Evolutionary conservation across 1,139 yeast species (phyloP), one percentile per base, ranked within the genome.

Genomic region (Meyerozyma elateridarum): DNA sequence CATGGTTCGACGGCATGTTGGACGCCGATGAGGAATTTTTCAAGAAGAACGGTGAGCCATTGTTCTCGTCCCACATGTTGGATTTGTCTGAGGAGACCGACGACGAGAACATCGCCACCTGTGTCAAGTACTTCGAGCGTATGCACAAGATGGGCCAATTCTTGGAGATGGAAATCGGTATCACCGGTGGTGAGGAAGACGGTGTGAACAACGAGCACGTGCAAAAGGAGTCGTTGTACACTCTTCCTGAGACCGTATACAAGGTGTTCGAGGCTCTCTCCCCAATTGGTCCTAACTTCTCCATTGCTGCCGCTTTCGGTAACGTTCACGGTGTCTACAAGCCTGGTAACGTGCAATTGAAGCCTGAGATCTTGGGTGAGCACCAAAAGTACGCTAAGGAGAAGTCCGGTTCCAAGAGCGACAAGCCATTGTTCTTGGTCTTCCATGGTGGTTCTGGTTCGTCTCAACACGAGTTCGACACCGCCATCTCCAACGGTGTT

Each of bases 381-480:
- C 97, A 91, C 77, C 98, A 93, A 75, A 71, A 68, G 45, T 88
- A 80, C 70, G 88, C 85, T 46, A 70, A 76, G 67, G 67, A 80
- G 65, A 65, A 79, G 57, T 57, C 73, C 48, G 71, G 72, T 47
- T 58, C 82, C 49, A 57, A 62, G 36, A 60, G 66, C 47, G 61
- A 68, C 50, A 73, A 76, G 67, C 98, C 98, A 64, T 74, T 91
- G 60, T 93, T 80, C 84, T 79, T 91, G 56, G 99, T 91, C 49
- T 91, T 91, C 96, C 99, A 91, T 78, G 99, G 99, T 73, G 99
- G 99, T 67, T 91, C 98, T 42, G 99, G 98, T 67, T 93, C 98
- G 34, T 57, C 93, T 49, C 94, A 84, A 70, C 65, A 72, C 48
- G 98, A 93, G 70, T 91, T 85, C 65, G 84, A 85, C 71, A 79